Evolutionary conservation across 202 grass and related monocot genomes (phyloP).

Genomic region (Panicum hallii): DNA sequence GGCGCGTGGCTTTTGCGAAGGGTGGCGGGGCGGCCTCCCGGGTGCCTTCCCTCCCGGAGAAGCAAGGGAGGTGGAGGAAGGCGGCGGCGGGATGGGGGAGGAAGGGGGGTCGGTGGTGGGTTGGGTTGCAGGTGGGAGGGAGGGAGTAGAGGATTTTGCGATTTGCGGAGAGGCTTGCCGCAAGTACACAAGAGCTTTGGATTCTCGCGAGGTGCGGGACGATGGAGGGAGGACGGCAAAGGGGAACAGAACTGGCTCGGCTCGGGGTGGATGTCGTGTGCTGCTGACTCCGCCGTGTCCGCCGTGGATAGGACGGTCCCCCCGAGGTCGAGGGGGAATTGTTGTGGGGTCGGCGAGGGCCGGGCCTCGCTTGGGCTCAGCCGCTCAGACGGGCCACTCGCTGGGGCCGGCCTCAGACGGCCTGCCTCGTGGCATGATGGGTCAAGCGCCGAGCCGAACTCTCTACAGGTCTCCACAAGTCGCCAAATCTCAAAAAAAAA

Average conservation of each 20-base stretch:
- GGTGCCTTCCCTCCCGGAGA: conserved; percentile 74
- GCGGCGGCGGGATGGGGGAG: not conserved
- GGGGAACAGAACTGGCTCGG: not conserved
- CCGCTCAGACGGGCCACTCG: not conserved
- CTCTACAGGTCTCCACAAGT: not conserved
- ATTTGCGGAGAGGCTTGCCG: not conserved
- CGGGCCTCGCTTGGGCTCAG: not conserved
- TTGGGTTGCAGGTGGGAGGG: not conserved
- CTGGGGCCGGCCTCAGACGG: not conserved
- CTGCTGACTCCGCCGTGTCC: conserved; percentile 20
- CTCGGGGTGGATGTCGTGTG: conserved; percentile 24
- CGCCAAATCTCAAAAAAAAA: no score
- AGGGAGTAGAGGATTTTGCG: conserved; percentile 30
- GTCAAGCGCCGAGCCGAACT: not conserved
- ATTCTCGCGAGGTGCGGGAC: conserved; percentile 39
- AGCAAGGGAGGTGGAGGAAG: conserved; percentile 47
- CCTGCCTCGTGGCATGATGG: conserved; percentile 17
- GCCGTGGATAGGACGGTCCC: conserved; percentile 19
- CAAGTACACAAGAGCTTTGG: conserved; percentile 44
- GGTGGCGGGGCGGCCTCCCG: conserved; percentile 41
- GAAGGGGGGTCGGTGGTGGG: no score
- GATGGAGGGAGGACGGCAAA: not conserved
- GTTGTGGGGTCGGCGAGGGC: conserved; percentile 3
- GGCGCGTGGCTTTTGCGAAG: conserved; percentile 49
- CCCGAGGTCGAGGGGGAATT: not conserved